Evolutionary conservation across 805 yeast genomes (phyloP), one percentile per base, ranked within the genome.

Genomic region (Candida schatavii): DNA sequence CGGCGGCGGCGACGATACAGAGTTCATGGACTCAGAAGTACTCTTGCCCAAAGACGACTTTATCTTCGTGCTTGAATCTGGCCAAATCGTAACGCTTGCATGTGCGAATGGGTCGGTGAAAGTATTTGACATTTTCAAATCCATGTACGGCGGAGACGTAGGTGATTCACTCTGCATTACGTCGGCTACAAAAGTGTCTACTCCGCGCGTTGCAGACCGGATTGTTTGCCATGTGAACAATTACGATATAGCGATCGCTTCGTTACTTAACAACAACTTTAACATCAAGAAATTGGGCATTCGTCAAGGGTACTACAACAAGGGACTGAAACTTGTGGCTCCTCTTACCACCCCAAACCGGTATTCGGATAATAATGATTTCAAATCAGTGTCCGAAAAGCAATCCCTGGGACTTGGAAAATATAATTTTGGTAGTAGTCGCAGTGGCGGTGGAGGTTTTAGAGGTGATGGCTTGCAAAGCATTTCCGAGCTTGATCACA

Each of bases 131-230:
- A 49, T 66, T 5, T 34, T 62, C 9, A 48, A 46, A 5, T 45
- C 54, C 9, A 45, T 56, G 0, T 61, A 56, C 40, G 48, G 45
- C 5, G 49, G 45, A 3, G 30, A 35, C 2, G 33, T 15, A 2
- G 46, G 40, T 1, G 34, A 19, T 17, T 9, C 19, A 5, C 33
- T 48, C 4, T 43, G 42, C 17, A 53, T 84, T n/a, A 65, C 69
- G 1, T 67, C 79, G 2, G 81, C 83, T 42, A 75, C 74, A 39
- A 75, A 76, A 45, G 57, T 88, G 9, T 56, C 74, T 2, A 82
- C 95, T 0, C 88, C 95, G 3, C 71, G 93, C 55, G 82, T 86
- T 20, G 82, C 79, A 52, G 93, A 86, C 56, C 68, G 90, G 46
- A 62, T 87, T 23, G 79, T 87, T 1, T 76, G 81, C 43, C 69